Evolutionary conservation across 164 flowering plant genomes (phyloP).

Genomic region (Santalum album): DNA sequence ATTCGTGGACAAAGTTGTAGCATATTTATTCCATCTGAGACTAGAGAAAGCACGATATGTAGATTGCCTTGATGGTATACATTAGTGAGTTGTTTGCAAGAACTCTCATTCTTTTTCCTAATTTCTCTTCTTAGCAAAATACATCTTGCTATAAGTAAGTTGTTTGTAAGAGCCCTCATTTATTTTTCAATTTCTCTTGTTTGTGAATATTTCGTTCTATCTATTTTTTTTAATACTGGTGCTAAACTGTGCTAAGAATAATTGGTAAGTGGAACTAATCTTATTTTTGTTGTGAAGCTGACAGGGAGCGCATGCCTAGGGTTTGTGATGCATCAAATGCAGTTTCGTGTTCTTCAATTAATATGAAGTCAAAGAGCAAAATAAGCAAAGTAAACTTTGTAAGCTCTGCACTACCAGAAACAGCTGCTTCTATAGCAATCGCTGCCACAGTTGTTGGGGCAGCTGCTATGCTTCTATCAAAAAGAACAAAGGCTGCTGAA

Average conservation of each 20-base stretch:
- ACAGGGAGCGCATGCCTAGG: slow-evolving; percentile 16
- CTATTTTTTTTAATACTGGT: too few species aligned
- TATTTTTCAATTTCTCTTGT: too few species aligned
- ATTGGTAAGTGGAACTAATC: slow-evolving; percentile 5
- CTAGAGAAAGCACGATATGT: background rate
- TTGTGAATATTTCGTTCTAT: too few species aligned
- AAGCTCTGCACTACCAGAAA: slow-evolving; percentile 56
- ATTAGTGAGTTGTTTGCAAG: too few species aligned
- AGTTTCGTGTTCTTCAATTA: slow-evolving; percentile 9
- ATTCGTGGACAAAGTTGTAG: too few species aligned
- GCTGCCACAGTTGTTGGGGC: slow-evolving; percentile 83
- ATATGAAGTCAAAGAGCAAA: slow-evolving; percentile 16
- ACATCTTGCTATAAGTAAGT: too few species aligned
- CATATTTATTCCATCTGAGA: background rate
- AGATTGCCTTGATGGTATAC: too few species aligned
- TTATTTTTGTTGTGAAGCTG: slow-evolving; percentile 20
- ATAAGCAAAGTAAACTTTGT: slow-evolving; percentile 18
- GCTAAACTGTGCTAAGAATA: too few species aligned
- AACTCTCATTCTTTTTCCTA: too few species aligned
- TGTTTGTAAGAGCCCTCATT: too few species aligned
- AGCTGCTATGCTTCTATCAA: slow-evolving; percentile 58
- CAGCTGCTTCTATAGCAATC: slow-evolving; percentile 63
- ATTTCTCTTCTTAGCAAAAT: too few species aligned
- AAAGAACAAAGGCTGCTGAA: slow-evolving; percentile 42
- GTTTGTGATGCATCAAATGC: slow-evolving; percentile 4